These are phyloP conservation scores for Climacium dendroides DNA, from an alignment of 225 moss, liverwort and hornwort species.

Conservation along the genomic window DNA sequence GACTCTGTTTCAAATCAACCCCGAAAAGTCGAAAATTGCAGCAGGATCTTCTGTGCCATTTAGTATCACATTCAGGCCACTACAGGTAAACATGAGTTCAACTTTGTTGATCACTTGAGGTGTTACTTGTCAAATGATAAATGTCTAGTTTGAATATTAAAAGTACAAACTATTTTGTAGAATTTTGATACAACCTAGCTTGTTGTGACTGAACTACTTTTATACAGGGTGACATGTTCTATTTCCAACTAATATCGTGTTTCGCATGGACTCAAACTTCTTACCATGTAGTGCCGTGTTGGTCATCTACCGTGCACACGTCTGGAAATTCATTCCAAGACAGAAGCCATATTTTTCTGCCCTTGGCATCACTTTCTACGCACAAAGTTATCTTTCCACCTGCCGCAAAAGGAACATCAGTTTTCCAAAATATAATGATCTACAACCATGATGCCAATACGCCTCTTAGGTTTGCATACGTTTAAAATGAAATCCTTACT, in stretches of 20 bases:
- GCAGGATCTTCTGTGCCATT: constrained; percentile 63
- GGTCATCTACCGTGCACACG: constrained; percentile 48
- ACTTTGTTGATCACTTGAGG: neutral
- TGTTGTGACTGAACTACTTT: neutral
- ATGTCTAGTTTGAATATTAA: neutral
- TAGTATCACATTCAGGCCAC: constrained; percentile 63
- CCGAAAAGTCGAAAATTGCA: constrained; percentile 46
- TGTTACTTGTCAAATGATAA: neutral
- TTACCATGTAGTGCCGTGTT: constrained; percentile 71
- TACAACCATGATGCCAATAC: constrained; percentile 73
- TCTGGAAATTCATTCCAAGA: constrained; percentile 67
- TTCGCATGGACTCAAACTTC: constrained; percentile 73
- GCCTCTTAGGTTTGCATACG: constrained; percentile 57
- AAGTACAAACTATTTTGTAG: neutral
- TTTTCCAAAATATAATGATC: constrained; percentile 62
- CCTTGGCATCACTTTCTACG: constrained; percentile 56
- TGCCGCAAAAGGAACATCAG: constrained; percentile 58
- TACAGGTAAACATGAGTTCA: constrained; percentile 16
- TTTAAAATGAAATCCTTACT: neutral
- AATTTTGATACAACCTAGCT: neutral
- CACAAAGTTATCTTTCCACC: constrained; percentile 70
- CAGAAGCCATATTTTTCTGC: constrained; percentile 55
- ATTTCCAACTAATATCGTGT: constrained; percentile 55
- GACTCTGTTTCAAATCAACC: constrained; percentile 47
- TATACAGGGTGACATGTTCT: constrained; percentile 57